These are phyloP conservation scores for Rheum nobile DNA, from an alignment of 148 eudicot species.

Conservation along the genomic window DNA sequence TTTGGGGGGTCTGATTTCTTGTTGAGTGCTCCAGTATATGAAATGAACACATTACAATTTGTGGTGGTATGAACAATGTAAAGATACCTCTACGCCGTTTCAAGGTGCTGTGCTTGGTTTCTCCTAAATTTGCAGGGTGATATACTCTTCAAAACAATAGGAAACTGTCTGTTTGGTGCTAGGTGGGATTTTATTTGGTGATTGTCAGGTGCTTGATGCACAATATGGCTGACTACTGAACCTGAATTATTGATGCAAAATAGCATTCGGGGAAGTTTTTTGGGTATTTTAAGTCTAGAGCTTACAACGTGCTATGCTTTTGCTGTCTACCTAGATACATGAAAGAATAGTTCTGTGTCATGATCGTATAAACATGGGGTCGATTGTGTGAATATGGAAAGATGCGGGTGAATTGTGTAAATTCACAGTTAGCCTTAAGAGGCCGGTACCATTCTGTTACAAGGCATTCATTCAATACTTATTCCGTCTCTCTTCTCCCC, in stretches of 20 bases:
- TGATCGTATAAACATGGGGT: no score
- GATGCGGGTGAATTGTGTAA: no score
- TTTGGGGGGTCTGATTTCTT: constrained; percentile 2
- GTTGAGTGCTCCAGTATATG: neutral
- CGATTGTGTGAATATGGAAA: no score
- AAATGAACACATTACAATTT: neutral
- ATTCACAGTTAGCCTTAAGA: no score
- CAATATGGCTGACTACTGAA: neutral
- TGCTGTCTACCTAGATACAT: neutral
- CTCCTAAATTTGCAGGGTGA: neutral
- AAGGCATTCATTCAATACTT: no score
- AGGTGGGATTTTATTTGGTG: neutral
- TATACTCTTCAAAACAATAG: neutral
- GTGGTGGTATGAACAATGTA: neutral
- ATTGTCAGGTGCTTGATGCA: neutral
- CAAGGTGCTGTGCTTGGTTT: neutral
- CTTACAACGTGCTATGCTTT: neutral
- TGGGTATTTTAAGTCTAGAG: neutral
- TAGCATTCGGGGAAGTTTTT: neutral
- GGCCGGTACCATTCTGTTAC: no score
- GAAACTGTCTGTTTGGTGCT: neutral
- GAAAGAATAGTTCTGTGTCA: neutral
- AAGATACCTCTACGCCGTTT: neutral
- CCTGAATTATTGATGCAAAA: neutral
- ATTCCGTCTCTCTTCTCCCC: no score